Percentiles rank a stretch among this genome's conserved stretches.
phyloP scores from a whole-genome alignment of 148 eudicot species.

The Amaranthus cruentus region DNA sequence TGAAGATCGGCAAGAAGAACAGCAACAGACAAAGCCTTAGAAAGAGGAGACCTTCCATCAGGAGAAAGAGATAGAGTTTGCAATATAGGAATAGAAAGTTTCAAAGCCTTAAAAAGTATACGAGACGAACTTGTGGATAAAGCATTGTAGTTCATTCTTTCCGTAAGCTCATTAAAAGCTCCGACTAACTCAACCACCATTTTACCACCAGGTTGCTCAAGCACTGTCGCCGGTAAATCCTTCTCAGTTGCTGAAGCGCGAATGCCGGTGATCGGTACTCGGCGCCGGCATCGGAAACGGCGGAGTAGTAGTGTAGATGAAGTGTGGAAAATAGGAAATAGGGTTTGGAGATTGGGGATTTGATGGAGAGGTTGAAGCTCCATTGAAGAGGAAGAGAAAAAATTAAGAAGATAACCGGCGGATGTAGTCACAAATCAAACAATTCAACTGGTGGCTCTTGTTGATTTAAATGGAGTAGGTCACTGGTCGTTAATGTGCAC shows the following conservation, averaged over 20 bases:
- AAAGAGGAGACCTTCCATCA: slow-evolving; percentile 78
- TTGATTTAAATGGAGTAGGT: neutral
- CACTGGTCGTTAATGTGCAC: neutral
- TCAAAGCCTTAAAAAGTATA: slow-evolving; percentile 68
- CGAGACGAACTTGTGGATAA: slow-evolving; percentile 55
- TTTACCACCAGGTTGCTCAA: slow-evolving; percentile 83
- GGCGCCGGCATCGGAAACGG: neutral
- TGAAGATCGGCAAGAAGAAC: slow-evolving; percentile 84
- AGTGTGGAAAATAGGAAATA: neutral
- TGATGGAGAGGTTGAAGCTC: slow-evolving; percentile 13
- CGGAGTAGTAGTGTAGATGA: slow-evolving; percentile 4
- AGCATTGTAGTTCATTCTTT: slow-evolving; percentile 43
- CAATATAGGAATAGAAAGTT: slow-evolving; percentile 65
- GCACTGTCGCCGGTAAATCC: slow-evolving; percentile 20
- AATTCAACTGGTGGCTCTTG: neutral
- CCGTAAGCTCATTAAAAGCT: slow-evolving; percentile 67
- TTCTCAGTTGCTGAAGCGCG: slow-evolving; percentile 14
- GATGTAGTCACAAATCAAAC: neutral
- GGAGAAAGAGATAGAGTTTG: slow-evolving; percentile 47
- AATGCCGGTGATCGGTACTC: neutral
- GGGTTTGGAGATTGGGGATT: slow-evolving; percentile 15
- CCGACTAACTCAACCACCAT: slow-evolving; percentile 94
- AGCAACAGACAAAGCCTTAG: slow-evolving; percentile 66
- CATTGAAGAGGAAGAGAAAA: neutral
- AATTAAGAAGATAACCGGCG: neutral